Evolutionary conservation across 2,329 filamentous ascomycete genomes (phyloP), one percentile per base, ranked within the genome.

Genomic region (Botrytis sinoallii): DNA sequence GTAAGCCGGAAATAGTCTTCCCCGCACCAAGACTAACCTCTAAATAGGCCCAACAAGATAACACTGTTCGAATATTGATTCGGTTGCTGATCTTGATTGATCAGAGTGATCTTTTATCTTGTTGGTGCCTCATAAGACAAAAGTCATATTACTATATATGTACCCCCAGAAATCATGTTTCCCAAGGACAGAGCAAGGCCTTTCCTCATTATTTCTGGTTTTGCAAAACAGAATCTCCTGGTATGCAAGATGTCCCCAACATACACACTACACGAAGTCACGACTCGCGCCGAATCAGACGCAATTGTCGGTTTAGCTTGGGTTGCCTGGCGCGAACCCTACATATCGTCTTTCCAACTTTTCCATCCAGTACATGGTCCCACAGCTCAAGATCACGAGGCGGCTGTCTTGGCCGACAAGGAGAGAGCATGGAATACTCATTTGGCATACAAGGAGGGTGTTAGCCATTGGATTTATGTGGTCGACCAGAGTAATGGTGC

Each of bases 381-480:
- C 29, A 60, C 38, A 46, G 14, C 46, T n/a, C 35, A 16, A 38
- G 48, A 72, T 46, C 20, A 32, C 7, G 70, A 66, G 14, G 38
- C 35, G 2, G n/a, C 38, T 3, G 4, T 65, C 9, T 10, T 63
- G 42, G 55, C 65, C 29, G 46, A 69, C 10, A 73, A 74, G 35
- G n/a, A 73, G 29, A 66, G 70, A 32, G 65, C 65, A 25, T 73
- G 65, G 66, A 73, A 59, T 4, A 32, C 55, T 44, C 46, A 66
- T 25, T 59, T 55, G 55, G 16, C 35, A 25, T 55, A 64, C 18
- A 29, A 35, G 44, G 52, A 73, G 46, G 52, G 70, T n/a, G 14
- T 40, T 38, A 66, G 73, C 52, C 35, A 60, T 44, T 74, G 73
- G 70, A 59, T 73, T 60, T 57, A 69, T 35, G 64, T 66, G 18